Base-by-base conservation (phyloP, 2,329 filamentous ascomycete species). In the Sclerotinia minor region DNA sequence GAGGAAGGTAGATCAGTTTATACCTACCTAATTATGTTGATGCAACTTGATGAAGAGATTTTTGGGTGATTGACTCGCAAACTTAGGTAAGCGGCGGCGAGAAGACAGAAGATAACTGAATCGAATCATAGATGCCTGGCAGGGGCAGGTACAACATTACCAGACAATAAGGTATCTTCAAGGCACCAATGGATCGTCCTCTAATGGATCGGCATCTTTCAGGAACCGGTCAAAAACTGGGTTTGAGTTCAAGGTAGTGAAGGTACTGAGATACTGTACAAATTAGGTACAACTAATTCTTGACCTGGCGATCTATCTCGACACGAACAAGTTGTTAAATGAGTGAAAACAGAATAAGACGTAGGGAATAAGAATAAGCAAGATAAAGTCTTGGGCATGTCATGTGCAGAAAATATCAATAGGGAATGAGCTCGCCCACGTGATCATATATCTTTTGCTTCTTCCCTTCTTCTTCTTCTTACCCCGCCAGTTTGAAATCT, bases 401-500 rank as follows among this genome's bases (percentile, higher is more conserved):
- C 3, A 11, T 32, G 5, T 11, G 29, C n/a, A 35, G 35, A 26
- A 11, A 26, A 19, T 58, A 19, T 41, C 13, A n/a, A 58, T 17
- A 2, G 17, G 21, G 41, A 44, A 44, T 26, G 6, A 63, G 15
- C 15, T 21, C 8, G 15, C 29, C 1, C 59, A 63, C 59, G 59
- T 63, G 59, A 63, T 26, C 9, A 32, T 3, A 45, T 45, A 32
- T 59, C 24, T 19, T 38, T 35, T 58, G 32, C 32, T 35, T n/a
- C n/a, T n/a, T n/a, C n/a, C 9, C 35, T 44, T 13, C 3, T 24
- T 35, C 35, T 44, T 13, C 3, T 24, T 8, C 9, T 26, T 45
- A 45, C 57, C 57, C 57, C 57, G 26, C 57, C 24, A 59, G 57
- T 59, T 59, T 45, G 45, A 24, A 8, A 24, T n/a, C 26, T 24